Evolutionary conservation across 345 rosid genomes (phyloP), one percentile per base, ranked within the genome.

Genomic region (Euphorbia tirucalli): DNA sequence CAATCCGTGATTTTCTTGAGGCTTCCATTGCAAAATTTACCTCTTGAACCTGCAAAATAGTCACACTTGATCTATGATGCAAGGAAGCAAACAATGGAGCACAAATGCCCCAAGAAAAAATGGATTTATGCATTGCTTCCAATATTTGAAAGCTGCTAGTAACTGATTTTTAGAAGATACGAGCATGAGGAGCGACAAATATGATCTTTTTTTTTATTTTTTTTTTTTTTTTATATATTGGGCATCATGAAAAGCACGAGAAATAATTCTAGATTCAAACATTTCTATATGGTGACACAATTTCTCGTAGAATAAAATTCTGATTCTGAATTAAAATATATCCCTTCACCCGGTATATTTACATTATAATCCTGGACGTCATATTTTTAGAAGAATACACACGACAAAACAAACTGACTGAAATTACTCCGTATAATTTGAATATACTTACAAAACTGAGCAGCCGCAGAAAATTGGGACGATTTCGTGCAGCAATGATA

Each of bases 21-120:
- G 99, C 99, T 71, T 93, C 98, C 96, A 96, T 88, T 41, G 97
- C 98, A 82, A 76, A 81, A 80, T 77, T 85, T 69, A 91, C 90
- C 60, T 96, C 87, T 69, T 91, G 97, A 15, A 88, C 66, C 99
- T 96, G 93, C 70, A 83, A 79, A 46, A 54, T 48, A 68, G 73
- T 49, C 67, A 69, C 61, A 75, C 52, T 68, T 71, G 44, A 65
- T 49, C 25, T 27, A 19, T 44, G 50, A 58, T 60, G 59, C 30
- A 41, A 46, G 7, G 59, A 25, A 79, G 31, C 5, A 57, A n/a
- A 46, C 52, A 13, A 46, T 46, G 52, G 19, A 46, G 52, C 52
- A 46, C 25, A 39, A 64, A 43, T 43, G 14, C 31, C 7, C 46
- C 39, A 41, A 68, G 8, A 18, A 54, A 25, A 24, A 57, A 39